phyloP scores from a whole-genome alignment of 2,329 filamentous ascomycete genomes.

The Rutstroemia sp. region DNA sequence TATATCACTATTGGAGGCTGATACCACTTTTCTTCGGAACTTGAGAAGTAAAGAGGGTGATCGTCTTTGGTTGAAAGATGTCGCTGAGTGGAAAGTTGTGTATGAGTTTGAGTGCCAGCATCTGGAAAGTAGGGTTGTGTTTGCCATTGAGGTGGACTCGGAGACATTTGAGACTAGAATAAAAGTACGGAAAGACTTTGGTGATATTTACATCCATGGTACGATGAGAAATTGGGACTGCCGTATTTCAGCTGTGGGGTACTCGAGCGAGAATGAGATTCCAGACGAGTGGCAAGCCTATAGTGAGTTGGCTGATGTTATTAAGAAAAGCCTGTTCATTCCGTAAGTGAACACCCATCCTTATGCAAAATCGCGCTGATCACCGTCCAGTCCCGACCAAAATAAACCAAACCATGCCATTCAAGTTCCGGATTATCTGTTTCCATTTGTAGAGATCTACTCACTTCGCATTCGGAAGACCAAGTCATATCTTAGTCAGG shows the following conservation, averaged over 20 bases:
- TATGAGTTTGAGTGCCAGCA: conserved; percentile 26
- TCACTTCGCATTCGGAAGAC: conserved; percentile 9
- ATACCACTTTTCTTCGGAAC: conserved; percentile 19
- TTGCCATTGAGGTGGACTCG: conserved; percentile 25
- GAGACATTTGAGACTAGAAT: conserved; percentile 21
- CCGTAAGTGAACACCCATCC: conserved; percentile 18
- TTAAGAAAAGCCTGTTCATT: conserved; percentile 21
- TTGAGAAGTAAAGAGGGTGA: conserved; percentile 17
- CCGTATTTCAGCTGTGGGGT: conserved; percentile 18
- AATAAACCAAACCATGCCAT: conserved; percentile 6
- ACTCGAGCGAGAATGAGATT: conserved; percentile 7
- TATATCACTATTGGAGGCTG: conserved; percentile 20
- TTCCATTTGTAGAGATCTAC: not conserved
- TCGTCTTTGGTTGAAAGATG: conserved; percentile 19
- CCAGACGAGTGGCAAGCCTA: conserved; percentile 10
- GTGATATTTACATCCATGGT: conserved; percentile 25
- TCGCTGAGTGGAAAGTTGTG: conserved; percentile 14
- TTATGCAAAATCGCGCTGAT: not conserved
- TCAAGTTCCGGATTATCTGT: conserved; percentile 2
- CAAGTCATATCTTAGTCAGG: conserved; percentile 5
- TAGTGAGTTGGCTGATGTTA: conserved; percentile 10
- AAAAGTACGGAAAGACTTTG: conserved; percentile 14
- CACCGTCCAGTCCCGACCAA: not conserved
- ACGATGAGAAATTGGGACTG: conserved; percentile 27
- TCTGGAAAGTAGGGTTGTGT: conserved; percentile 3